Evolutionary conservation across 495 filamentous ascomycete genomes (phyloP), one percentile per base, ranked within the genome.

Genomic region (Penicillium soppii): DNA sequence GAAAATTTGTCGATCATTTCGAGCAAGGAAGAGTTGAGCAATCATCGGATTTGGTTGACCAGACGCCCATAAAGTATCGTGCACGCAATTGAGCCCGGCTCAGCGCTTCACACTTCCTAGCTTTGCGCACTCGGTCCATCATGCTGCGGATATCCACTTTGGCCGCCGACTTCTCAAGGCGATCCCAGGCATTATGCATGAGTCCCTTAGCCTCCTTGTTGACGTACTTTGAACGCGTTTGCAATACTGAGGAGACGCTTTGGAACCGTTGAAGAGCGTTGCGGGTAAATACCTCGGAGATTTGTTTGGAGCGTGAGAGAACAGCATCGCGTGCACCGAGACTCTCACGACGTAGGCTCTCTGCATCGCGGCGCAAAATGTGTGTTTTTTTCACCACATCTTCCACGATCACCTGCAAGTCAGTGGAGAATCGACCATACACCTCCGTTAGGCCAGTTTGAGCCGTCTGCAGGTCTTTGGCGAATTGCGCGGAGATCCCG

Each of bases 341-440:
- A 12, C 63, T 57, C 16, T 67, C 62, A 21, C 49, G 57, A 16
- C 60, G 56, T 22, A 74, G 45, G 22, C 47, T 33, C 19, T 71
- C 63, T 16, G 62, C 67, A 46, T 75, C 57, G 21, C 56, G 51
- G 33, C 65, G 67, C 20, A 76, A 32, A 26, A 64, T 47, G 49
- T 76, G 70, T 8, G 73, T 67, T 43, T 63, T 70, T 49, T 66
- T 74, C 37, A 72, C 69, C 26, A 76, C 73, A 52, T 81, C 73
- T 20, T 73, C 74, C 53, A 80, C 52, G 25, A 77, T 56, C 4
- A 73, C 63, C 47, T 79, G 75, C 16, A 84, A 44, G 54, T 79
- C 76, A n/a, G 70, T 75, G 44, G 65, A 73, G 30, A 80, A 61
- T 50, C 76, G 76, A 22, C 65, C 68, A 46, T 73, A 74, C 20